These are phyloP conservation scores for Rachicladosporium sp. DNA, from an alignment of 2,329 filamentous ascomycete genomes.

Conservation along the genomic window DNA sequence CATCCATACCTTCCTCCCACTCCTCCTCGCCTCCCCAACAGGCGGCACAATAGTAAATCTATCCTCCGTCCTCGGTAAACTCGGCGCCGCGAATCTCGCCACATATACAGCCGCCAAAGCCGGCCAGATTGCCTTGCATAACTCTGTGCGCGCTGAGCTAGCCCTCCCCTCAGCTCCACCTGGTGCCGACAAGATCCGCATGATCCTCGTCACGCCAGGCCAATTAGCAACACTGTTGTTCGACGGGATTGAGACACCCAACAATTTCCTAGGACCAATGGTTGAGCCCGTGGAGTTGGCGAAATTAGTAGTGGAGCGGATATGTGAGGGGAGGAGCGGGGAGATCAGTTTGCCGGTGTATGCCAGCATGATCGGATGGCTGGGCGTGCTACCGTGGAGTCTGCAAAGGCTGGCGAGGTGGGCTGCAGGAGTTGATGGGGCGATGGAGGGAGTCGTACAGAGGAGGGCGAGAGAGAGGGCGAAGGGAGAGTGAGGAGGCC, in stretches of 20 bases:
- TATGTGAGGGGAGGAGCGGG: conserved; percentile 69
- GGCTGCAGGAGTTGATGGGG: conserved; percentile 63
- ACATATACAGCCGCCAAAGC: conserved; percentile 91
- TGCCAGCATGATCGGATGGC: conserved; percentile 66
- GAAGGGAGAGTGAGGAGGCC: too few relatives aligned
- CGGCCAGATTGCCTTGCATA: conserved; percentile 73
- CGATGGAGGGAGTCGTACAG: conserved; percentile 44
- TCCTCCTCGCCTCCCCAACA: conserved; percentile 51
- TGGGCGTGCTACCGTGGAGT: conserved; percentile 64
- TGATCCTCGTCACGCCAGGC: conserved; percentile 76
- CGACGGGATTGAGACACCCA: conserved; percentile 69
- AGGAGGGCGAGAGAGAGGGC: not conserved
- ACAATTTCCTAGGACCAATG: conserved; percentile 72
- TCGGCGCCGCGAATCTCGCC: conserved; percentile 47
- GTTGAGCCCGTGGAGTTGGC: conserved; percentile 83
- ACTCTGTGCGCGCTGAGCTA: conserved; percentile 58
- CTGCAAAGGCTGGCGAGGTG: conserved; percentile 59
- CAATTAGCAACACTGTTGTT: conserved; percentile 87
- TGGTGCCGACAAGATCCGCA: conserved; percentile 57
- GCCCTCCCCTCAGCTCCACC: conserved; percentile 23
- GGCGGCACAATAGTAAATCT: conserved; percentile 85
- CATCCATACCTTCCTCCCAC: conserved; percentile 71
- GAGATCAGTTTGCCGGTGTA: conserved; percentile 73
- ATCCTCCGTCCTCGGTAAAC: conserved; percentile 74
- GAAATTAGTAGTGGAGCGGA: conserved; percentile 65